Conservation (phyloP, 768 basidiomycete species). For the Naganishia kalamii region DNA sequence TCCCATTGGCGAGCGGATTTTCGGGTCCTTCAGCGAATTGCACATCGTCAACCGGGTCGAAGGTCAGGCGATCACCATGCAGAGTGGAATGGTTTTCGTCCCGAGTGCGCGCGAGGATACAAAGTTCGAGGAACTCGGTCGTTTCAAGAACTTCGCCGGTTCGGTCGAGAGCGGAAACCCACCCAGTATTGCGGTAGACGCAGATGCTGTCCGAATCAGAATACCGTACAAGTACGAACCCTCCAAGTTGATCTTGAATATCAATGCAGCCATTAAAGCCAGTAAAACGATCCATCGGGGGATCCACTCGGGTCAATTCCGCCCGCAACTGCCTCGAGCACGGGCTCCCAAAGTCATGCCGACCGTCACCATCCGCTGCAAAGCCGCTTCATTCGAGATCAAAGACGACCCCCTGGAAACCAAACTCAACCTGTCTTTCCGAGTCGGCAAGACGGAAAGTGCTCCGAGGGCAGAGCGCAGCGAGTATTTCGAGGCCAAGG, state of each 20-base stretch:
- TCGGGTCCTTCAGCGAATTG: slow-evolving; percentile 22
- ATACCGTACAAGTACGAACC: slow-evolving; percentile 74
- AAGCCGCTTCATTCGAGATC: slow-evolving; percentile 65
- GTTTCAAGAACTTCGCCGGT: slow-evolving; percentile 56
- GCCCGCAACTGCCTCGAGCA: slow-evolving; percentile 57
- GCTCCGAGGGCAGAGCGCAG: slow-evolving; percentile 66
- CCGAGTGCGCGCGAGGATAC: slow-evolving; percentile 51
- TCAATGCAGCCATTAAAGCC: slow-evolving; percentile 63
- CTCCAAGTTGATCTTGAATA: slow-evolving; percentile 67
- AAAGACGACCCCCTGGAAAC: slow-evolving; percentile 80
- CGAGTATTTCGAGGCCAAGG: slow-evolving; percentile 72
- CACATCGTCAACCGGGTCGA: slow-evolving; percentile 54
- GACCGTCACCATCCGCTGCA: slow-evolving; percentile 56
- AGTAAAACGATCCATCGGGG: slow-evolving; percentile 62
- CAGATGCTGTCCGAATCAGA: slow-evolving; percentile 64
- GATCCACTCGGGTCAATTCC: slow-evolving; percentile 54
- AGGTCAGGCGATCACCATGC: slow-evolving; percentile 48
- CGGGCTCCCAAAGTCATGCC: slow-evolving; percentile 71
- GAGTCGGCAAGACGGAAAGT: slow-evolving; percentile 65
- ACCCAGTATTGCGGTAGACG: slow-evolving; percentile 52
- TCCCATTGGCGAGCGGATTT: slow-evolving; percentile 46
- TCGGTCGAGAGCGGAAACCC: slow-evolving; percentile 35
- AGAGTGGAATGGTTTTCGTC: slow-evolving; percentile 53
- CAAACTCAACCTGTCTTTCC: slow-evolving; percentile 65
- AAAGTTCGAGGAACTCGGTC: slow-evolving; percentile 69